phyloP scores from a whole-genome alignment of 495 filamentous ascomycete species.

The Xylaria telfairii region DNA sequence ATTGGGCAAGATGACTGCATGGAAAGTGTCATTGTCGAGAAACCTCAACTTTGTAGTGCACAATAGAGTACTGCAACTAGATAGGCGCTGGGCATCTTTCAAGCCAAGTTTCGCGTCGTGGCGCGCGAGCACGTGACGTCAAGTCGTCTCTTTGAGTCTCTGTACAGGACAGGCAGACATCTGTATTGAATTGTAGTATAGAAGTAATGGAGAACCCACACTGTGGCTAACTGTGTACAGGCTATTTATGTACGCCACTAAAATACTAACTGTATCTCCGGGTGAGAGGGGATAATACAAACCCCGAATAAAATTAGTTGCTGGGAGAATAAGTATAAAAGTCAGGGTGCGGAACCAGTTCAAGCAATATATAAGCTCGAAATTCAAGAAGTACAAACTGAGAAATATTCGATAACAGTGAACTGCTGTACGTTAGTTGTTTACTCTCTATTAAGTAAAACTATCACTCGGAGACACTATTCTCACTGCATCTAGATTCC shows the following conservation, averaged over 20 bases:
- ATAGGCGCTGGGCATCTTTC: too few species aligned
- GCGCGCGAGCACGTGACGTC: slow-evolving; percentile 48
- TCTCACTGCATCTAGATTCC: background rate
- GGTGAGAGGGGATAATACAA: too few species aligned
- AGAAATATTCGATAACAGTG: background rate
- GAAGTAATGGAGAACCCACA: too few species aligned
- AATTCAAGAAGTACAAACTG: background rate
- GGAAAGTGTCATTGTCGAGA: background rate
- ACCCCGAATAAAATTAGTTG: background rate
- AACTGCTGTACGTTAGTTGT: background rate
- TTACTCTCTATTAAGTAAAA: background rate
- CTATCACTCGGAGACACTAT: background rate
- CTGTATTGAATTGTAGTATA: too few species aligned
- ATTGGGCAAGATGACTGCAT: slow-evolving; percentile 18
- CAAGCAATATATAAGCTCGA: background rate
- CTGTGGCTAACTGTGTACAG: too few species aligned
- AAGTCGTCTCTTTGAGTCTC: background rate
- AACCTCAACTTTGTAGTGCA: too few species aligned
- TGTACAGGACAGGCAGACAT: too few species aligned
- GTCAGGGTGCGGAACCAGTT: background rate
- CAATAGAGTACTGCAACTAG: too few species aligned
- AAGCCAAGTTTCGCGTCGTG: slow-evolving; percentile 30
- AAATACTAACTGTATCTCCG: too few species aligned
- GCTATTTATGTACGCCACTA: too few species aligned
- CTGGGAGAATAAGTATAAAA: background rate